A percentile compares a stretch with the other conserved stretches of the same genome.
These are phyloP conservation scores for Chiua sp. DNA, from an alignment of 1,284 basidiomycete genomes.

Conservation along the genomic window DNA sequence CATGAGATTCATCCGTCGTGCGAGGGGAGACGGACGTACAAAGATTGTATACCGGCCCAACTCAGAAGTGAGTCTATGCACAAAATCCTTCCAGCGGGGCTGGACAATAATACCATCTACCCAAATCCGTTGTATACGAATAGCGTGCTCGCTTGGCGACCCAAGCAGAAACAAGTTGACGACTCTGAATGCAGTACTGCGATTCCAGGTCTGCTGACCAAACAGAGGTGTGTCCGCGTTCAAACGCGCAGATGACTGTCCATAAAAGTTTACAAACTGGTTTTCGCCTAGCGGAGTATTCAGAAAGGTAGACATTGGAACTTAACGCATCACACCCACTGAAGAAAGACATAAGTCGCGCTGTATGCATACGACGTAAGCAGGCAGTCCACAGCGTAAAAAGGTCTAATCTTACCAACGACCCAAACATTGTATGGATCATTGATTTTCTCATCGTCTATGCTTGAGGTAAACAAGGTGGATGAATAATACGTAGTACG, in stretches of 20 bases:
- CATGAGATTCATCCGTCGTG: not conserved
- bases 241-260: slow-evolving; percentile 18
- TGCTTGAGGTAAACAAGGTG: slow-evolving; percentile 1
- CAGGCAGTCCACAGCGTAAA: not conserved
- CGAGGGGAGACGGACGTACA: slow-evolving; percentile 38
- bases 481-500: too few relatives aligned
- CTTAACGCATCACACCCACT: slow-evolving; percentile 7
- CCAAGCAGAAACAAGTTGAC: slow-evolving; percentile 20
- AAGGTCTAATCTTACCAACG: slow-evolving; percentile 14
- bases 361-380: slow-evolving; percentile 10
- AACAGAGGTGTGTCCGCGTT: slow-evolving; percentile 19
- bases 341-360: slow-evolving; percentile 20
- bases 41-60: slow-evolving; percentile 57
- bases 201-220: slow-evolving; percentile 12
- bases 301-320: not conserved
- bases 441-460: slow-evolving; percentile 9
- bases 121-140: slow-evolving; percentile 26
- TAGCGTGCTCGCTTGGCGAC: slow-evolving; percentile 14
- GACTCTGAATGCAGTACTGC: not conserved
- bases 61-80: slow-evolving; percentile 50
- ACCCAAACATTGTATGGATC: slow-evolving; percentile 21
- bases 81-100: slow-evolving; percentile 39
- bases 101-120: slow-evolving; percentile 27
- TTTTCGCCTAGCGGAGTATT: slow-evolving; percentile 16
- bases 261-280: slow-evolving; percentile 21